Percentiles rank a stretch among this genome's conserved stretches.
Evolutionary conservation across 768 basidiomycete genomes (phyloP).

Genomic region (Amanita jacksonii): DNA sequence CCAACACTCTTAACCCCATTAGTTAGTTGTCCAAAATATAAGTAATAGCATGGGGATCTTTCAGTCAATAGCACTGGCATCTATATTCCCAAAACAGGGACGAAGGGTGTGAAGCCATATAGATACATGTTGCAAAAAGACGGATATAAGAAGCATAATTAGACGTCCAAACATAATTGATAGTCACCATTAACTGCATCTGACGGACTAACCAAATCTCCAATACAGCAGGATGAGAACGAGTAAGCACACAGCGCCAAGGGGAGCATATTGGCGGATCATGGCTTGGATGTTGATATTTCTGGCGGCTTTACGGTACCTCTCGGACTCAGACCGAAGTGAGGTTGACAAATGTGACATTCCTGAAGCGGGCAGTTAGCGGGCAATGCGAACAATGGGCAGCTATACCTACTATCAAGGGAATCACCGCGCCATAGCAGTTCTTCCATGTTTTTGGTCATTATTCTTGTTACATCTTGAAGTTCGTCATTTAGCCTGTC

Average conservation of each 20-base stretch:
- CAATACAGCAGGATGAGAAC: conserved; percentile 71
- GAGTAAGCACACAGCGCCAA: conserved; percentile 75
- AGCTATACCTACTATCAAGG: conserved; percentile 57
- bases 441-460: conserved; percentile 99
- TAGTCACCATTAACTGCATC: too few relatives aligned
- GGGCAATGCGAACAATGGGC: not conserved
- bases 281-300: conserved; percentile 93
- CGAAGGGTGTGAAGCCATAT: not conserved
- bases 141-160: conserved; percentile 4
- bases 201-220: conserved; percentile 44
- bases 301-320: conserved; percentile 90
- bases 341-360: conserved; percentile 97
- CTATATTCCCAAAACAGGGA: not conserved
- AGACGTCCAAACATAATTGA: not conserved
- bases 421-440: conserved; percentile 97
- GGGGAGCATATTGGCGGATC: conserved; percentile 91
- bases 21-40: not conserved
- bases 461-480: conserved; percentile 96
- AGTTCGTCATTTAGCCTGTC: conserved; percentile 92
- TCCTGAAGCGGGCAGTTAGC: conserved; percentile 25
- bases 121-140: not conserved
- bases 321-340: conserved; percentile 91
- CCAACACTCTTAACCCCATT: not conserved
- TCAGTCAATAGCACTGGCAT: not conserved
- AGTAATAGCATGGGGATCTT: too few relatives aligned